phyloP scores from a whole-genome alignment of 2,329 filamentous ascomycete genomes.

The Tolypocladium nubicola region DNA sequence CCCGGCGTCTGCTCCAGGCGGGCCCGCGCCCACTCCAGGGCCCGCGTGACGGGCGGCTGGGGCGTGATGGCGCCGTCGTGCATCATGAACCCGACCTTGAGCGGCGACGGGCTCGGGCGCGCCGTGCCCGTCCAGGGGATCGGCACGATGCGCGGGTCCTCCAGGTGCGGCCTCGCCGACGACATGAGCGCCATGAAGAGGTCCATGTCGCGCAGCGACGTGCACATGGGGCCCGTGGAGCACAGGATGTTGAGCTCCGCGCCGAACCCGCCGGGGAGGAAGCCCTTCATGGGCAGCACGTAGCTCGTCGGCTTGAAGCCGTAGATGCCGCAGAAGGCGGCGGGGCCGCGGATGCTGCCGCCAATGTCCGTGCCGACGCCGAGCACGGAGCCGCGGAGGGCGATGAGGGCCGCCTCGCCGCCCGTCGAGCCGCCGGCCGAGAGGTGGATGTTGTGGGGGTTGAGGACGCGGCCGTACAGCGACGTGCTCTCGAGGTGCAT shows the following conservation, averaged over 20 bases:
- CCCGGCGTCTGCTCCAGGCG: conserved; percentile 6
- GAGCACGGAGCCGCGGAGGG: no score
- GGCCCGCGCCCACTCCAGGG: conserved; percentile 19
- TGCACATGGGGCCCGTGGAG: conserved; percentile 22
- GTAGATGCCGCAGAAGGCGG: no score
- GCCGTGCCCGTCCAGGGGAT: conserved; percentile 19
- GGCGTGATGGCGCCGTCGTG: conserved; percentile 23
- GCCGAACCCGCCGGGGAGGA: conserved; percentile 10
- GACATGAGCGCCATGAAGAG: conserved; percentile 15
- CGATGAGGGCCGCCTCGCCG: no score
- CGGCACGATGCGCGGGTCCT: conserved; percentile 19
- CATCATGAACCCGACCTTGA: conserved; percentile 31
- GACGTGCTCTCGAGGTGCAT: no score
- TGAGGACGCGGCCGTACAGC: no score
- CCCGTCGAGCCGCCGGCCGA: no score
- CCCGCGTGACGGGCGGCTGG: conserved; percentile 1
- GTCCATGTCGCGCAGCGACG: conserved; percentile 21
- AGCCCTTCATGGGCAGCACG: conserved; percentile 14
- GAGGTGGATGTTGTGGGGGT: no score
- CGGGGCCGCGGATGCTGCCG: no score
- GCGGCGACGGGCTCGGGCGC: not conserved
- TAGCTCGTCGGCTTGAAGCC: conserved; percentile 8
- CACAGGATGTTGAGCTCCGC: conserved; percentile 23
- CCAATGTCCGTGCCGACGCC: no score
- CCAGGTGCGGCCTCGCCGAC: conserved; percentile 13